phyloP scores from a whole-genome alignment of 805 yeast species.

The Millerozyma miso region DNA sequence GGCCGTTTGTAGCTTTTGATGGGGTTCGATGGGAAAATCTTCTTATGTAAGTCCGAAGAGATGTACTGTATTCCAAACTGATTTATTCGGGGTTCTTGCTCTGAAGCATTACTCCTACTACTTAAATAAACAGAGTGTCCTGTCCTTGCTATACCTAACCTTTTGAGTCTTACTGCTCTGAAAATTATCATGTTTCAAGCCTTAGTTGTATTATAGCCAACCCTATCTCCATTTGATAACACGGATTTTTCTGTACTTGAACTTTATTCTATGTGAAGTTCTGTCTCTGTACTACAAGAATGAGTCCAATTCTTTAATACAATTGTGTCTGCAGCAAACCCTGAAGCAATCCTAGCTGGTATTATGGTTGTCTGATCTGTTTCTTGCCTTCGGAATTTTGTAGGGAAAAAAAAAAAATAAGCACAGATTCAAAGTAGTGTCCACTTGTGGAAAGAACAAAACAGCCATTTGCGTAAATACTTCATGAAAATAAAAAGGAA shows the following conservation, averaged over 20 bases:
- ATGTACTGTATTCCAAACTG: conserved; percentile 80
- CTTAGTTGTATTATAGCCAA: too few species aligned
- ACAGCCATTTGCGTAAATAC: neutral
- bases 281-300: too few species aligned
- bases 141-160: neutral
- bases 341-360: neutral
- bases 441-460: neutral
- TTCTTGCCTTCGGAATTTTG: neutral
- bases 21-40: conserved; percentile 49
- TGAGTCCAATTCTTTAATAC: neutral
- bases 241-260: too few species aligned
- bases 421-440: neutral
- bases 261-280: too few species aligned
- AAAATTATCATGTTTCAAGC: neutral
- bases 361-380: neutral
- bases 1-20: conserved; percentile 24
- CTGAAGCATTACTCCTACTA: neutral
- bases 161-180: neutral
- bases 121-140: neutral
- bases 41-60: conserved; percentile 52
- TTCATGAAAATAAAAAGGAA: neutral
- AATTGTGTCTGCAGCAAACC: neutral
- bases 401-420: neutral
- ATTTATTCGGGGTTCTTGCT: conserved; percentile 51
- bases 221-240: too few species aligned